Conservation (phyloP, 1,139 yeast genomes). For the Nakaseomyces nivariensis region DNA sequence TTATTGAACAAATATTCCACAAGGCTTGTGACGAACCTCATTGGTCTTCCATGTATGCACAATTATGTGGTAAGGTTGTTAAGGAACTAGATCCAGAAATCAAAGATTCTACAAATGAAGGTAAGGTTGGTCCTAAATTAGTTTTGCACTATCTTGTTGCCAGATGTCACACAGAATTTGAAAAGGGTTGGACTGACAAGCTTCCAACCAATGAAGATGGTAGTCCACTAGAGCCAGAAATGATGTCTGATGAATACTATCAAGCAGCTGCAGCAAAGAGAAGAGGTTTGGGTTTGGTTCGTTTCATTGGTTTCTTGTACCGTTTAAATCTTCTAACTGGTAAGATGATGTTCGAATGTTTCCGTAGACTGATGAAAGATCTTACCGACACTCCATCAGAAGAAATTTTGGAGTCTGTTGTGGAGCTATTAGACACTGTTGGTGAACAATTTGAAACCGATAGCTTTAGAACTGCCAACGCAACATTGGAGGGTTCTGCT, state of each 20-base stretch:
- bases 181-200: conserved; percentile 88
- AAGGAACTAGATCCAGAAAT: conserved; percentile 58
- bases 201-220: conserved; percentile 76
- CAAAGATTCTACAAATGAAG: conserved; percentile 44
- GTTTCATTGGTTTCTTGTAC: conserved; percentile 90
- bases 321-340: conserved; percentile 67
- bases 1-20: conserved; percentile 78
- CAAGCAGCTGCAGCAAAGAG: conserved; percentile 88
- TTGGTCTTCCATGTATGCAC: conserved; percentile 97
- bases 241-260: conserved; percentile 95
- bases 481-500: conserved; percentile 27
- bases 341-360: conserved; percentile 67
- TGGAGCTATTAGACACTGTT: conserved; percentile 75
- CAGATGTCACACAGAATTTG: conserved; percentile 88
- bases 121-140: conserved; percentile 48
- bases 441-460: conserved; percentile 66
- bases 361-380: conserved; percentile 45
- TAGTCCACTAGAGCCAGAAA: conserved; percentile 65
- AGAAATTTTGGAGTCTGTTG: conserved; percentile 82
- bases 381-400: conserved; percentile 67
- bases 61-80: conserved; percentile 77
- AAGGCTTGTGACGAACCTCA: conserved; percentile 97
- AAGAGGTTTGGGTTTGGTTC: conserved; percentile 92
- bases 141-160: conserved; percentile 75
- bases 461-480: conserved; percentile 17